Evolutionary conservation across 1,284 basidiomycete genomes (phyloP), one percentile per base, ranked within the genome.

Genomic region (Rhodotorula sp.): DNA sequence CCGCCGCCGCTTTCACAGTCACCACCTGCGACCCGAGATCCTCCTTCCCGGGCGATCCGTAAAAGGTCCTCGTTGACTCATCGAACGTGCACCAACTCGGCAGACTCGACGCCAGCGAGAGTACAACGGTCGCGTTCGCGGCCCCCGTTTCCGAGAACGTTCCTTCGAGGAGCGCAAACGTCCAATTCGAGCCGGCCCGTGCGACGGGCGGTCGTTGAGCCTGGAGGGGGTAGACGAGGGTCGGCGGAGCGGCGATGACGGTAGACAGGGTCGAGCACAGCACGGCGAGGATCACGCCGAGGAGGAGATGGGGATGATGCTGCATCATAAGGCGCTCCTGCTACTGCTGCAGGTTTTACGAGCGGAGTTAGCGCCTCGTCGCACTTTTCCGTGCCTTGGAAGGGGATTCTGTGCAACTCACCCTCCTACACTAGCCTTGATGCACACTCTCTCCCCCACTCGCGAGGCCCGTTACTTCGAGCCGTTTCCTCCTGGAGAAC

Each of bases 11-110:
- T 4, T 30, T 29, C 18, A 67, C 61, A 24, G 81, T 84, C 60
- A 91, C 82, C 56, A 80, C 79, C 3, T 84, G 83, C 64, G 82
- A 82, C 46, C 87, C 89, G 77, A 85, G 84, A 76, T 91, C 89
- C 29, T 80, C 69, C 26, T 80, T 66, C 8, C 82, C 73, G 26
- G 90, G 89, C 6, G 83, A 86, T 20, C 90, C 90, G 66, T 80
- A 78, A 68, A 92, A 83, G 0, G 84, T 85, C 42, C 77, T 79
- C 0, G 84, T 83, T 20, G 76, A 72, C 45, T 84, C 77, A 78
- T 91, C 84, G 77, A 91, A 90, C 20, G 82, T 79, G 64, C 89
- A 83, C 89, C 90, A 91, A 22, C 77, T 64, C 8, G 89, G 88
- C 44, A 90, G 81, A 6, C 4, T 51, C 49, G 80, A 71, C n/a